phyloP scores from a whole-genome alignment of 345 rosid genomes.

The Citropsis articulata region DNA sequence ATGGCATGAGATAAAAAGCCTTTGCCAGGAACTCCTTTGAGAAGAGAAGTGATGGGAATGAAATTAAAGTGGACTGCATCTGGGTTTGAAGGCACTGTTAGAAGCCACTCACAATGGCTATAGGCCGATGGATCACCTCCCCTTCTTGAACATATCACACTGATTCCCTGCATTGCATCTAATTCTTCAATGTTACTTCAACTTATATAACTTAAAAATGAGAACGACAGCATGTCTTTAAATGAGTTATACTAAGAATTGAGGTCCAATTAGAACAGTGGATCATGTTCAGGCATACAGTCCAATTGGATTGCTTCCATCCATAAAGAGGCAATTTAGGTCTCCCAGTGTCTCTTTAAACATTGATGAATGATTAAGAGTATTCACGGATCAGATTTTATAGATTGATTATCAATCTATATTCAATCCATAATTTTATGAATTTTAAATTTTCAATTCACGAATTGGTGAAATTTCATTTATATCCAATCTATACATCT shows the following conservation, averaged over 20 bases:
- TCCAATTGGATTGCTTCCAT: background rate
- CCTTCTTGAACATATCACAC: constrained; percentile 60
- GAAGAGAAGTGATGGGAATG: constrained; percentile 89
- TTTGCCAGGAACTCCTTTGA: constrained; percentile 67
- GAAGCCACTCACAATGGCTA: constrained; percentile 89
- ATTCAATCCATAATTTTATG: fast-evolving
- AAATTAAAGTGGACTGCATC: constrained; percentile 74
- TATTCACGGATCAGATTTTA: too few species aligned
- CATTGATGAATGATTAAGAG: too few species aligned
- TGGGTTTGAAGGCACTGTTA: constrained; percentile 64
- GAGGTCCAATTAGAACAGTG: background rate
- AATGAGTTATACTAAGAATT: background rate
- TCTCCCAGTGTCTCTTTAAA: too few species aligned
- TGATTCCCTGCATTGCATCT: constrained; percentile 59
- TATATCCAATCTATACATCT: too few species aligned
- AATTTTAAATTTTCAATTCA: too few species aligned
- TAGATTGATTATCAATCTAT: fast-evolving
- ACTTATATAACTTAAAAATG: background rate
- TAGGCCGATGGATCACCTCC: constrained; percentile 60
- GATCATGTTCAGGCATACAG: background rate
- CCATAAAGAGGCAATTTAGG: too few species aligned
- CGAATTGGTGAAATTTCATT: too few species aligned
- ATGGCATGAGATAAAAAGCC: constrained; percentile 93
- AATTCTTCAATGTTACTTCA: background rate
- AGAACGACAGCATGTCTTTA: background rate